phyloP scores from a whole-genome alignment of 176 grass and related monocot genomes.

The maize (Zea mays) region DNA sequence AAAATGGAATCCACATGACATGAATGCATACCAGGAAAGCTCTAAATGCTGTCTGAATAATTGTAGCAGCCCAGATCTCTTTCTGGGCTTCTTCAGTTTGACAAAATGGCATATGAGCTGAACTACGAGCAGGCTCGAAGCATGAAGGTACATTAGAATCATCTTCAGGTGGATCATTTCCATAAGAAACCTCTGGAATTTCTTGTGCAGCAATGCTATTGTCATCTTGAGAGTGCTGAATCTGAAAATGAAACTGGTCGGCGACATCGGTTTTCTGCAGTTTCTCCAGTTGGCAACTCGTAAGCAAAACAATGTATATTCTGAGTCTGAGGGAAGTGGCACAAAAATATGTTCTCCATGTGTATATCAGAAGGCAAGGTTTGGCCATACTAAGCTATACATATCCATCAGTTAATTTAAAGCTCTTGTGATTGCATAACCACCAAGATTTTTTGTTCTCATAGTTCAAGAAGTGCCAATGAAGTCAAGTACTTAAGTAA shows the following conservation, averaged over 20 bases:
- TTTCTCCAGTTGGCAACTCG: conserved; percentile 23
- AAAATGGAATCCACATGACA: conserved; percentile 15
- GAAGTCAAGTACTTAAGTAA: background rate
- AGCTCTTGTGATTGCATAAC: background rate
- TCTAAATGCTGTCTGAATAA: conserved; percentile 90
- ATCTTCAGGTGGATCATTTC: conserved; percentile 34
- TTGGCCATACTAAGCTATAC: background rate
- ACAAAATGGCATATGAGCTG: conserved; percentile 31
- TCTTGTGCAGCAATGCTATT: conserved; percentile 30
- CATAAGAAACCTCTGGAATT: conserved; percentile 45
- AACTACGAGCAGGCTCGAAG: conserved; percentile 38
- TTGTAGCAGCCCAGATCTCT: conserved; percentile 70
- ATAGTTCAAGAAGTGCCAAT: background rate
- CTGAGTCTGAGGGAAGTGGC: background rate
- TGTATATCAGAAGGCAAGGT: background rate
- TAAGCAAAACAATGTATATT: background rate
- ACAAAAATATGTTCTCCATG: background rate
- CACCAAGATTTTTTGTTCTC: background rate
- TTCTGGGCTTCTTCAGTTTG: conserved; percentile 53
- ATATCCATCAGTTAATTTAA: background rate
- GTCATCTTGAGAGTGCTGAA: conserved; percentile 32
- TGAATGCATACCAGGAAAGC: conserved; percentile 79
- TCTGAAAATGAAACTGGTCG: conserved; percentile 38
- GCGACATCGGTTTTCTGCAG: conserved; percentile 42
- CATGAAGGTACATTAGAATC: conserved; percentile 38